Base-by-base conservation (phyloP, 2,329 filamentous ascomycete species). In the Monosporascus sp. region DNA sequence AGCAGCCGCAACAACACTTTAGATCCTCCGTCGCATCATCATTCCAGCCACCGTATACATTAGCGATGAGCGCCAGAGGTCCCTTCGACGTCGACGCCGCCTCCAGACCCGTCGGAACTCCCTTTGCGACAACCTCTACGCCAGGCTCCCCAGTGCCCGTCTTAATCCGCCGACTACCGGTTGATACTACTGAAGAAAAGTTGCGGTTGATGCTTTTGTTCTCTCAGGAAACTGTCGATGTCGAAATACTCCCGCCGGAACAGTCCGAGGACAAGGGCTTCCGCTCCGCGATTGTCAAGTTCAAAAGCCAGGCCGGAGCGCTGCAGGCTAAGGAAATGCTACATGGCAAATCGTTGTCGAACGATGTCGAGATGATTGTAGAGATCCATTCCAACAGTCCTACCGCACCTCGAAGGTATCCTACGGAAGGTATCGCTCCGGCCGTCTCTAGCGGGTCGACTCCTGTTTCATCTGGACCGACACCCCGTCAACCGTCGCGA, bases 141-240 rank as follows among this genome's bases (percentile, higher is more conserved):
- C 49, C 72, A 48, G 65, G 69, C 50, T 67, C 72, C 60, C 63
- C 74, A 22, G 71, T 83, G 60, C 63, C 74, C 22, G 71, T 83
- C 37, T 64, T 82, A 47, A 80, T 85, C 55, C 78, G 78, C 50
- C 74, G 76, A 57, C 72, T 86, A 14, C 81, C 82, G 2, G 57
- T 72, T 49, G 78, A 79, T 59, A 81, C 77, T 3, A 77, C 77
- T 1, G 77, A 82, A 49, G 76, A 83, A 49, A 74, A 74, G 24
- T 62, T 86, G 50, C 73, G 77, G 47, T 67, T 81, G 31, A 84
- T 85, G 80, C 72, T 82, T 37, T 72, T 82, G 43, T 84, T 80
- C 69, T 81, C 79, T 50, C 74, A 84, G 59, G 80, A 84, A 38
- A 69, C 83, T 14, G 64, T 74, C 38, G 72, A 74, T 45, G 72